Percentiles rank a stretch among this genome's conserved stretches.
These are phyloP conservation scores for Lepidium africanum DNA, from an alignment of 345 rosid species.

Conservation along the genomic window DNA sequence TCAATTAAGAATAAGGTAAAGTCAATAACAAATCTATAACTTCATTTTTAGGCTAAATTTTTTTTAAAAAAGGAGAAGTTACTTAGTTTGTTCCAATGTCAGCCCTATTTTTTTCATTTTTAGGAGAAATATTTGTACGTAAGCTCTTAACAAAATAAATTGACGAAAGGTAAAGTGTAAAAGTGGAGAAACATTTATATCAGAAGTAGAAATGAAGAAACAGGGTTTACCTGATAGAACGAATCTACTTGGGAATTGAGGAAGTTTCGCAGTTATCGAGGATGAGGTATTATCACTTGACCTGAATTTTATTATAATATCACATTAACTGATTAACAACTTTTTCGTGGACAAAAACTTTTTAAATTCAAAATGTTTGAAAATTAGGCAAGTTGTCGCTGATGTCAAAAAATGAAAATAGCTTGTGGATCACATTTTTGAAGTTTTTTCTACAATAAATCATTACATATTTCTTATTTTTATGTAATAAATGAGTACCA, in stretches of 20 bases:
- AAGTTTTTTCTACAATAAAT: background rate
- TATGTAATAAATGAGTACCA: background rate
- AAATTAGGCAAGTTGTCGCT: background rate
- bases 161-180: background rate
- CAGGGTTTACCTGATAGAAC: constrained; percentile 15
- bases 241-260: constrained; percentile 32
- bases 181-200: constrained; percentile 12
- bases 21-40: no score
- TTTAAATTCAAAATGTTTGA: background rate
- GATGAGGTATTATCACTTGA: constrained; percentile 10
- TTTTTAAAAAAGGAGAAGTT: background rate
- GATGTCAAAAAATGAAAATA: background rate
- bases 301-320: background rate
- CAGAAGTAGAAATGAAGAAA: constrained; percentile 7
- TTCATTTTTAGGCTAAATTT: no score
- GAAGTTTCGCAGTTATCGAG: constrained; percentile 17
- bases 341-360: background rate
- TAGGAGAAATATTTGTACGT: no score
- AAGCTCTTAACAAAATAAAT: background rate
- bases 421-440: background rate
- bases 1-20: no score
- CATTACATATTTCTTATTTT: background rate
- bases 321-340: background rate
- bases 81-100: background rate
- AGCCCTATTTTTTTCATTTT: background rate